Base-by-base conservation (phyloP, 176 grass and related monocot genomes). In the Aegilops bicornis region DNA sequence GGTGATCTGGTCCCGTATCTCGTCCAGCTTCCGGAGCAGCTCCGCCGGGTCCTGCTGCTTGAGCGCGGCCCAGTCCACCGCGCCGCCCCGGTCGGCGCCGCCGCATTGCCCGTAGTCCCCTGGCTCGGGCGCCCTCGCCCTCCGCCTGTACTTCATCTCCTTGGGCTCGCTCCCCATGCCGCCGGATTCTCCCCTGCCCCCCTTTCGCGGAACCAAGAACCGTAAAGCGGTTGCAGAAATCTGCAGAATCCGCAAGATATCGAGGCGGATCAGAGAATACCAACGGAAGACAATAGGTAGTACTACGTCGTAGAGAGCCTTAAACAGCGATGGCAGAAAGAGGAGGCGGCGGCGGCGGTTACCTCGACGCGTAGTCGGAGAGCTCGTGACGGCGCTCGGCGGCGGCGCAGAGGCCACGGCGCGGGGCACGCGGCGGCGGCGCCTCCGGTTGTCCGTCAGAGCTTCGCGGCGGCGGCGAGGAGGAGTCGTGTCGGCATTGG, bases 11-110 rank as follows among this genome's bases (percentile, higher is more conserved):
- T 91, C 96, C 81, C 96, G 94, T 83, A 98, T 36, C 78, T 92
- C 96, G 91, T 98, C 93, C 24, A 98, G 91, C 86, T 87, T 90
- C 59, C 87, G 84, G 77, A 98, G 89, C 33, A 98, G 84, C 90
- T 94, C 90, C 71, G 54, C 77, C 12, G 91, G 93, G 77, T 98
- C 81, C 82, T 92, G 91, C 79, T 91, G 91, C 84, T 90, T 83
- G 78, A 72, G 88, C 84, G 16, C 86, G 65, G 36, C 81, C 90
- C 81, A 92, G 14, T 85, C 87, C 81, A 91, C 40, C 45, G 27
- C 12, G 52, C 77, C 89, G 1, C 77, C n/a, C n/a, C n/a, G n/a
- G n/a, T n/a, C 82, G n/a, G 52, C 19, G 19, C 71, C 30, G 64
- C 78, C 31, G 82, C 89, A 85, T 85, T 82, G 82, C n/a, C 63